phyloP scores from a whole-genome alignment of 208 protist genomes.

The Pavlovales sp. region DNA sequence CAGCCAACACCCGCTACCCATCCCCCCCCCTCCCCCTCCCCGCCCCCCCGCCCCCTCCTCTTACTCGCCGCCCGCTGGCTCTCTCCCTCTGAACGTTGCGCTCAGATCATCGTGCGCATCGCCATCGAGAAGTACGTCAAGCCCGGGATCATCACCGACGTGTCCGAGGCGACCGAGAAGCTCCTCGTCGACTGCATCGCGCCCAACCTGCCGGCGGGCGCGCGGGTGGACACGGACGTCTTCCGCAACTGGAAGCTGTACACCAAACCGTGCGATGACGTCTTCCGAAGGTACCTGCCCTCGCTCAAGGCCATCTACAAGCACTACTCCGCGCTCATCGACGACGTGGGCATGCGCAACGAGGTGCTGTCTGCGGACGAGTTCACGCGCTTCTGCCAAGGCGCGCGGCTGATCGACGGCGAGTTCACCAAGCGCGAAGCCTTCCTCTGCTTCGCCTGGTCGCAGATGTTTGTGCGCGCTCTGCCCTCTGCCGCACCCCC shows the following conservation, averaged over 20 bases:
- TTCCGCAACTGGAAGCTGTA: not conserved
- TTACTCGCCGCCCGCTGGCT: too few species aligned
- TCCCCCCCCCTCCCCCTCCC: too few species aligned
- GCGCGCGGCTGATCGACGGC: not conserved
- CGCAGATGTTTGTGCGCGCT: not conserved
- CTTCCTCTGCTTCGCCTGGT: not conserved
- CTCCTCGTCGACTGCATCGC: not conserved
- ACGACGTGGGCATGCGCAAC: not conserved
- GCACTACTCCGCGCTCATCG: not conserved
- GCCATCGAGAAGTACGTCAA: constrained; percentile 6
- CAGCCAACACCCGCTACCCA: too few species aligned
- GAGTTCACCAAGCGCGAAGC: not conserved
- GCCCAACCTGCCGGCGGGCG: not conserved
- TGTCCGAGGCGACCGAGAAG: not conserved
- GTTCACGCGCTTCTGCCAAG: not conserved
- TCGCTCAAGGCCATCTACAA: not conserved
- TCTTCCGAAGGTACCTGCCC: not conserved
- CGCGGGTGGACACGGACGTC: not conserved
- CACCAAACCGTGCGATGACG: not conserved
- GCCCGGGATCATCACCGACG: not conserved
- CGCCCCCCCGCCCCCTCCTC: too few species aligned
- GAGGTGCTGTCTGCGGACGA: not conserved
- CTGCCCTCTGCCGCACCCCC: too few species aligned
- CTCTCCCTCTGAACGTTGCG: too few species aligned
- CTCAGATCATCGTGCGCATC: constrained; percentile 3